Base-by-base conservation (phyloP, 768 basidiomycete genomes). In the Cyclocybe aegerita region DNA sequence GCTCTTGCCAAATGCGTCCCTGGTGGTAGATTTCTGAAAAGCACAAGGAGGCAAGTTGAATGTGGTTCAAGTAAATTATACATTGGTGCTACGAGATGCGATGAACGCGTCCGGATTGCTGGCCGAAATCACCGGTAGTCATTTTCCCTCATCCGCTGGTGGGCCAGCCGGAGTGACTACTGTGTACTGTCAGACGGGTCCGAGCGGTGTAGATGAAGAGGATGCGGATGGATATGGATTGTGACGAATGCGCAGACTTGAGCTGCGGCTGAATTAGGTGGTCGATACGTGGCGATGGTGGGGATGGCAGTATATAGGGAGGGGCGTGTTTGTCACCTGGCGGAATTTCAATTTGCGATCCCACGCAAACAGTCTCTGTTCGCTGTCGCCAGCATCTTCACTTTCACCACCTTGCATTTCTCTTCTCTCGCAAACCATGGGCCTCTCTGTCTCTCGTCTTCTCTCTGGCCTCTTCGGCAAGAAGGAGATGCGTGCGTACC, bases 401-500 rank as follows among this genome's bases (percentile, higher is more conserved):
- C 66, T 61, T 61, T 65, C 66, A 65, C 64, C 59, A 64, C 68
- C 55, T 64, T 60, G 65, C 58, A 55, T 58, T 62, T 63, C 62
- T 58, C 58, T 64, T 58, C 49, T 63, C 59, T 57, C 62, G 53
- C 46, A 65, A 73, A 73, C 61, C 69, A 92, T 92, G 90, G 90
- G 90, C 83, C 73, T 92, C 54, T 80, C 81, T 10, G 72, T 92
- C 54, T 92, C 89, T 60, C 75, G 75, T 60, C 70, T 94, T 41
- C 82, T 98, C 64, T 78, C 82, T 43, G 82, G 82, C 69, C 81
- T 99, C 66, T 94, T 98, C 64, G 95, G 94, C 74, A 98, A 97
- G 82, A 96, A 88, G 84, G 96, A 99, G 77, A 98, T 99, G 96
- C 93, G 95, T 97, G 72, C 70, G 95, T 78, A 32, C 15, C 4